phyloP scores from a whole-genome alignment of 176 grass and related monocot species.

The Phoenix dactylifera region DNA sequence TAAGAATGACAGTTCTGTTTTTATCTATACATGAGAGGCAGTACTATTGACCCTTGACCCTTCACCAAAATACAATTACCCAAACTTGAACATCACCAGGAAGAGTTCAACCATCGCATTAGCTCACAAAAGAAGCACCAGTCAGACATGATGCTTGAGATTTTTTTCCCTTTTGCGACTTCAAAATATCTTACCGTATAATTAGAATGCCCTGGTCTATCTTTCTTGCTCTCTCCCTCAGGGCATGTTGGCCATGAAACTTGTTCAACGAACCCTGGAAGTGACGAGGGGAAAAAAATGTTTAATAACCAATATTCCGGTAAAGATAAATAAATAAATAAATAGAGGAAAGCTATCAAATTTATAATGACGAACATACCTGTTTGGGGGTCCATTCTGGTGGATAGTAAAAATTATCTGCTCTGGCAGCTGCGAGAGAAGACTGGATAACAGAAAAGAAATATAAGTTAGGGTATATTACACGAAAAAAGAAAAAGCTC shows the following conservation, averaged over 20 bases:
- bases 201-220: constrained; percentile 91
- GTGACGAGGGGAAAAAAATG: not conserved
- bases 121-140: too few relatives aligned
- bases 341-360: not conserved
- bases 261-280: constrained; percentile 88
- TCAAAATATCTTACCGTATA: constrained; percentile 50
- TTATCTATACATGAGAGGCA: too few relatives aligned
- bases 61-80: too few relatives aligned
- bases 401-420: constrained; percentile 92
- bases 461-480: too few relatives aligned
- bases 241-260: constrained; percentile 87
- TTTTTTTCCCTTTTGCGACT: too few relatives aligned
- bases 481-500: too few relatives aligned
- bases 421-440: constrained; percentile 3
- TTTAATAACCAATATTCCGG: constrained; percentile 9
- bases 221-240: constrained; percentile 86
- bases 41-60: too few relatives aligned
- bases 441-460: not conserved
- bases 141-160: too few relatives aligned
- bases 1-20: too few relatives aligned
- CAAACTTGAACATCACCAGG: too few relatives aligned
- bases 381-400: constrained; percentile 98
- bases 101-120: too few relatives aligned
- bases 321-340: too few relatives aligned
- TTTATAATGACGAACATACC: constrained; percentile 21